Evolutionary conservation across 495 filamentous ascomycete genomes (phyloP).

Genomic region (Niebla homalea): DNA sequence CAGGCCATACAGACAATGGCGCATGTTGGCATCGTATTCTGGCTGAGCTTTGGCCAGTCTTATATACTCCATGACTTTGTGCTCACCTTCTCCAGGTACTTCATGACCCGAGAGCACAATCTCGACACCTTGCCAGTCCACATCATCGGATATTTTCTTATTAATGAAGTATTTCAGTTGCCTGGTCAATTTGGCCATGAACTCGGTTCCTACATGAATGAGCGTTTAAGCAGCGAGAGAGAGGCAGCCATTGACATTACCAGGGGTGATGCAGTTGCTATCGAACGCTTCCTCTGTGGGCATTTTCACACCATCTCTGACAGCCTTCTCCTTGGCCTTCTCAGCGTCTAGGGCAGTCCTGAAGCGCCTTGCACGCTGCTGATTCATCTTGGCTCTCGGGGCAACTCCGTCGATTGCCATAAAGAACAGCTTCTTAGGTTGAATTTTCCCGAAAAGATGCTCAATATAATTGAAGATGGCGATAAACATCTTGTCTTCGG

Average conservation of each 20-base stretch:
- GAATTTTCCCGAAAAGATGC: slow-evolving; percentile 96
- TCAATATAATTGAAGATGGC: slow-evolving; percentile 99
- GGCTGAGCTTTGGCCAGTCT: slow-evolving; percentile 89
- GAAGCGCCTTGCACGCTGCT: slow-evolving; percentile 91
- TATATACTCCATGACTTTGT: slow-evolving; percentile 99
- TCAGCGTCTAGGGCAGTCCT: slow-evolving; percentile 89
- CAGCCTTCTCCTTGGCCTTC: slow-evolving; percentile 75
- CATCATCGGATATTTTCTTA: slow-evolving; percentile 96
- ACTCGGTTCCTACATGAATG: slow-evolving; percentile 51
- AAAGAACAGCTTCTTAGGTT: slow-evolving; percentile 95
- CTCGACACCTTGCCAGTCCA: slow-evolving; percentile 91
- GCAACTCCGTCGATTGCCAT: slow-evolving; percentile 99
- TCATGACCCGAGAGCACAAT: slow-evolving; percentile 96
- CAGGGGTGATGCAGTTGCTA: slow-evolving; percentile 98
- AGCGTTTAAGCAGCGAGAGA: background rate
- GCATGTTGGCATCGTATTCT: slow-evolving; percentile 84
- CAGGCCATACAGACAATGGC: slow-evolving; percentile 93
- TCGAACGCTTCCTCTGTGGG: slow-evolving; percentile 94
- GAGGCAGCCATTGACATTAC: slow-evolving; percentile 18
- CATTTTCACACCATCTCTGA: slow-evolving; percentile 76
- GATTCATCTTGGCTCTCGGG: slow-evolving; percentile 98
- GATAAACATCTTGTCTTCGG: slow-evolving; percentile 98
- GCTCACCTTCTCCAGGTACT: slow-evolving; percentile 97
- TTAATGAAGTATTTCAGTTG: slow-evolving; percentile 97
- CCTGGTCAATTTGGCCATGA: slow-evolving; percentile 88